Evolutionary conservation across 176 grass and related monocot genomes (phyloP).

Genomic region (Otatea glauca): DNA sequence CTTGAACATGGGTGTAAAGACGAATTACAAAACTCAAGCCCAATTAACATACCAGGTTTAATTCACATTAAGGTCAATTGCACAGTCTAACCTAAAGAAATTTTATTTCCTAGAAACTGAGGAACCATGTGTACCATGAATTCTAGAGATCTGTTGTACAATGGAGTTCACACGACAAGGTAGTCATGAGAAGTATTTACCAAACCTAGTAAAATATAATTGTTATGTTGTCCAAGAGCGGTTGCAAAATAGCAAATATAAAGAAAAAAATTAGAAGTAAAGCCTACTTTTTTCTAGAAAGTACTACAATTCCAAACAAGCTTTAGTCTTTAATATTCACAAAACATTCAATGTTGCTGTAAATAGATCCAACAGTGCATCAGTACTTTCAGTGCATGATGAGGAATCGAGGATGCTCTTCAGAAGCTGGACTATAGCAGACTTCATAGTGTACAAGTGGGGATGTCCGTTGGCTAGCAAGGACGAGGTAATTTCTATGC

Average conservation of each 20-base stretch:
- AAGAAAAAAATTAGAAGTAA: neutral
- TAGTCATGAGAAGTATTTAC: slow-evolving; percentile 1
- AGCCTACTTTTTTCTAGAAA: neutral
- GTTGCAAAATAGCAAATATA: neutral
- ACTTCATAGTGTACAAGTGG: neutral
- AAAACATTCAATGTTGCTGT: neutral
- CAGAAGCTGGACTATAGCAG: slow-evolving; percentile 15
- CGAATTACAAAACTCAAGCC: slow-evolving; percentile 7
- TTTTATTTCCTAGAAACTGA: slow-evolving; percentile 17
- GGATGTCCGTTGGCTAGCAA: neutral
- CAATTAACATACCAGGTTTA: neutral
- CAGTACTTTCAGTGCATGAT: neutral
- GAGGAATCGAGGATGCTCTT: neutral
- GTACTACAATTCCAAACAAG: neutral
- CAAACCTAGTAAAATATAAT: neutral
- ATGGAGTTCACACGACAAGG: neutral
- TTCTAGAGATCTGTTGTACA: slow-evolving; percentile 5
- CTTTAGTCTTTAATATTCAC: neutral
- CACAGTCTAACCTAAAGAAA: neutral
- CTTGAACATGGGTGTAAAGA: slow-evolving; percentile 1
- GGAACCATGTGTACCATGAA: neutral
- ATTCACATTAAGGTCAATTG: slow-evolving; percentile 7
- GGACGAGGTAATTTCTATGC: slow-evolving; percentile 15
- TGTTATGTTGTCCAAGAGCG: neutral
- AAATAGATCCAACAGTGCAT: neutral